Base-by-base conservation (phyloP, 1,284 basidiomycete genomes). In the Peniophora sp. region DNA sequence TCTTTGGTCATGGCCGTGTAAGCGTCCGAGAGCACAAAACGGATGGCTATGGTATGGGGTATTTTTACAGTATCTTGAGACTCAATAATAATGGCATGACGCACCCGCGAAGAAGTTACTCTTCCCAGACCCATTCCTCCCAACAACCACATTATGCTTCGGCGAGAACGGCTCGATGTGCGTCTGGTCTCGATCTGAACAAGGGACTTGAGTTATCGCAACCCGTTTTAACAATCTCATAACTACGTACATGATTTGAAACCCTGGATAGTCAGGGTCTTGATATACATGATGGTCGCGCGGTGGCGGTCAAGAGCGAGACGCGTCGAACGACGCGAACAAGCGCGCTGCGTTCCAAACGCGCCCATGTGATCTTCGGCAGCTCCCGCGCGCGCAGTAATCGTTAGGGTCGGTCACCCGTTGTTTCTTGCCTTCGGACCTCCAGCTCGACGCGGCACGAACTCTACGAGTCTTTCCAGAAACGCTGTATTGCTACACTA, bases 1-100 rank as follows among this genome's bases (percentile, higher is more conserved):
- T 98, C 94, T 46, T 92, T 79, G 10, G 87, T 85, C 85, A 99
- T 90, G 36, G 92, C 95, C 0, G 92, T 95, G 63, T 99, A 98
- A 23, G 95, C 94, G 72, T 99, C 97, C 5, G 93, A 95, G 6
- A 99, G 78, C 2, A 99, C 96, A 62, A 99, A 99, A 9, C 96
- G 89, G 62, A 98, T 97, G 17, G 95, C 92, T 90, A 52, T 34
- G n/a, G n/a, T n/a, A n/a, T n/a, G n/a, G n/a, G n/a, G n/a, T n/a
- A n/a, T n/a, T n/a, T n/a, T n/a, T n/a, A 16, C 17, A 11, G 32
- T 2, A 35, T 51, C 24, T 47, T 35, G 14, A 34, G 43, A n/a
- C 3, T 27, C 17, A n/a, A 17, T 5, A 20, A 9, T 14, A 11
- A 8, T 16, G 14, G 22, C 24, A 17, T 2, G 1, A 45, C 79